phyloP scores from a whole-genome alignment of 139 green algal genomes.

The Spirogloea muscicola region DNA sequence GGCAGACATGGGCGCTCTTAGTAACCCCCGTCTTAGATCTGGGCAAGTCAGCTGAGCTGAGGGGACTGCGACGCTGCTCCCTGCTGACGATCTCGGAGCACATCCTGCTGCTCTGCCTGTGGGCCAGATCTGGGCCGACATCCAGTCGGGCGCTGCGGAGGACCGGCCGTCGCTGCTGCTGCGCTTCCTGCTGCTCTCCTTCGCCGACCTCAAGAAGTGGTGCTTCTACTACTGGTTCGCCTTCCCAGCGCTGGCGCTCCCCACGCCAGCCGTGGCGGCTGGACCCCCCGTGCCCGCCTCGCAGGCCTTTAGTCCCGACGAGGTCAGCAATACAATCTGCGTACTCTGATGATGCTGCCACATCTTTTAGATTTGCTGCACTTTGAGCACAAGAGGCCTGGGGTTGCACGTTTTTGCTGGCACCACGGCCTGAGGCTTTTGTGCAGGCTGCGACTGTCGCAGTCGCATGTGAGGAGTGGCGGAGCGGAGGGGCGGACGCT shows the following conservation, averaged over 20 bases:
- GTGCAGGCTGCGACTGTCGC: too few species aligned
- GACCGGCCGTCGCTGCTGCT: slow-evolving; percentile 54
- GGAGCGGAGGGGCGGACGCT: too few species aligned
- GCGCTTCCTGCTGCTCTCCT: slow-evolving; percentile 66
- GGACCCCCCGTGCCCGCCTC: neutral
- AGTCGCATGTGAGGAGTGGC: too few species aligned
- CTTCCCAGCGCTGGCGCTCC: slow-evolving; percentile 63
- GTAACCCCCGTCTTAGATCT: too few species aligned
- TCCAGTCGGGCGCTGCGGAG: slow-evolving; percentile 57
- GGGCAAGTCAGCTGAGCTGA: too few species aligned
- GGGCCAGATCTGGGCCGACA: slow-evolving; percentile 61
- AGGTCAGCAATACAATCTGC: neutral
- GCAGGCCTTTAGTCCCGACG: neutral
- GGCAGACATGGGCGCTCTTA: too few species aligned
- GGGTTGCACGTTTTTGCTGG: neutral
- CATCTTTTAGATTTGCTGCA: neutral
- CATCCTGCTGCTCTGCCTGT: neutral
- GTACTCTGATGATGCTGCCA: neutral
- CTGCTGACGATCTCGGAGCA: neutral
- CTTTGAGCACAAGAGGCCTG: neutral
- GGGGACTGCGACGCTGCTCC: neutral
- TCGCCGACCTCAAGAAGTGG: slow-evolving; percentile 89
- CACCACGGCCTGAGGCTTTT: too few species aligned
- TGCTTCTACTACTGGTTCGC: slow-evolving; percentile 83
- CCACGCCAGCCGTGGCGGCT: slow-evolving; percentile 2